Evolutionary conservation across 179 eudicot species (phyloP).

Genomic region (Monotropa hypopitys): DNA sequence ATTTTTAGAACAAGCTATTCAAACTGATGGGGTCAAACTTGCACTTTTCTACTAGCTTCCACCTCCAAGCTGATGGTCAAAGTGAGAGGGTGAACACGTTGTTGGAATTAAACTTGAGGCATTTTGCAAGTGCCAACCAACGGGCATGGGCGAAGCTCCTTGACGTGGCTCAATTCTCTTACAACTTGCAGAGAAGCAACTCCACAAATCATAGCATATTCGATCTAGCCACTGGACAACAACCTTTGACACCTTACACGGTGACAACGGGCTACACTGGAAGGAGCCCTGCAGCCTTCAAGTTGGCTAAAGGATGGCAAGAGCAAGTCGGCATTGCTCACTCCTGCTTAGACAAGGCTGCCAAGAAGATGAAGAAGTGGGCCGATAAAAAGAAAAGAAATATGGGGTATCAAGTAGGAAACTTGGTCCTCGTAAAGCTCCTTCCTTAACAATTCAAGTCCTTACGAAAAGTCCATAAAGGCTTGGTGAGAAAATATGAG

Average conservation of each 20-base stretch:
- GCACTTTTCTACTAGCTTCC: no score
- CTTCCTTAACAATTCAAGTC: not conserved
- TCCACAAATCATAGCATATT: not conserved
- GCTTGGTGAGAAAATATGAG: no score
- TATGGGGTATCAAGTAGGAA: not conserved
- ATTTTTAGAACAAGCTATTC: no score
- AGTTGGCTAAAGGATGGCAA: no score
- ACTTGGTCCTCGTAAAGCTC: not conserved
- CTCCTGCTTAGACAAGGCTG: not conserved
- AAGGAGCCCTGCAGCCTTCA: no score
- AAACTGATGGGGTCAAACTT: no score
- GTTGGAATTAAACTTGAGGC: not conserved
- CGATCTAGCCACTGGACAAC: not conserved
- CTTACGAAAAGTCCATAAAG: not conserved
- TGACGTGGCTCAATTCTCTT: not conserved
- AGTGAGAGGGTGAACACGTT: not conserved
- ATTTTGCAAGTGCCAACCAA: not conserved
- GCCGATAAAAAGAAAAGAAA: not conserved
- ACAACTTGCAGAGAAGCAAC: not conserved
- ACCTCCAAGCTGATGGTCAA: no score
- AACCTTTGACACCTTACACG: not conserved
- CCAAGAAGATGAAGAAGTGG: no score
- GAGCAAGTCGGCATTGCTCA: not conserved
- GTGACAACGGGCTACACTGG: no score
- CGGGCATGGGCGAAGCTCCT: not conserved